Evolutionary conservation across 352 stramenopile species (phyloP).

Genomic region (Elongisporangium undulatum): DNA sequence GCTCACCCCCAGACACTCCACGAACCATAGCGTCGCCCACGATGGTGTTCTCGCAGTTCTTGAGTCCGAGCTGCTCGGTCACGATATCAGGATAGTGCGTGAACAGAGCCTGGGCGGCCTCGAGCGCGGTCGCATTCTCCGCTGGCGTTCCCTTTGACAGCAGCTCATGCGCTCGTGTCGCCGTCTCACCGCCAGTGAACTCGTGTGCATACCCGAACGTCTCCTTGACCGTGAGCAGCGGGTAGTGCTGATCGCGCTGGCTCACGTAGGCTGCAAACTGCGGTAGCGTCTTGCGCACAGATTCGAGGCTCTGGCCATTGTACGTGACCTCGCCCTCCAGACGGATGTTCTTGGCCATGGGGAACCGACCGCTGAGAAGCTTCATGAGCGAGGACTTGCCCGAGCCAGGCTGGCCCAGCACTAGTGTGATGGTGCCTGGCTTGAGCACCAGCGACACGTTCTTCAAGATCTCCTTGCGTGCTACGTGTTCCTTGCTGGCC

Average conservation of each 20-base stretch:
- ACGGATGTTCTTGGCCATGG: constrained; percentile 22
- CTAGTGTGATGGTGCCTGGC: constrained; percentile 26
- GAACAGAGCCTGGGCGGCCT: constrained; percentile 21
- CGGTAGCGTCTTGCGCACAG: constrained; percentile 30
- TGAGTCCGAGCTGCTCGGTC: constrained; percentile 44
- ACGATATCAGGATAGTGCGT: constrained; percentile 51
- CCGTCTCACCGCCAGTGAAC: constrained; percentile 39
- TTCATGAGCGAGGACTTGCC: constrained; percentile 35
- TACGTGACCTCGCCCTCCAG: constrained; percentile 41
- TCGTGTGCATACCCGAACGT: constrained; percentile 52
- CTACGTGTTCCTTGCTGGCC: constrained; percentile 18
- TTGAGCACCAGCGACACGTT: constrained; percentile 21
- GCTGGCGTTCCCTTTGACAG: constrained; percentile 27
- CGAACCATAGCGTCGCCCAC: constrained; percentile 49
- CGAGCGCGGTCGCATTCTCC: constrained; percentile 34
- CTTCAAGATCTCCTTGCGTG: constrained; percentile 31
- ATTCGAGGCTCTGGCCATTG: constrained; percentile 25
- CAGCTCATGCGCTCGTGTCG: constrained; percentile 22
- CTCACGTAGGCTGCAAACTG: constrained; percentile 50
- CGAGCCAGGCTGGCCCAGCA: constrained; percentile 28
- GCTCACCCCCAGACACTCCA: constrained; percentile 57
- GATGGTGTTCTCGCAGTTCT: constrained; percentile 51
- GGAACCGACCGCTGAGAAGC: constrained; percentile 38
- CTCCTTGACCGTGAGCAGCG: constrained; percentile 49
- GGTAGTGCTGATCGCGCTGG: constrained; percentile 43